Percentiles rank a stretch among this genome's conserved stretches.
These are phyloP conservation scores for Tricholoma sp. DNA, from an alignment of 768 basidiomycete species.

Conservation along the genomic window DNA sequence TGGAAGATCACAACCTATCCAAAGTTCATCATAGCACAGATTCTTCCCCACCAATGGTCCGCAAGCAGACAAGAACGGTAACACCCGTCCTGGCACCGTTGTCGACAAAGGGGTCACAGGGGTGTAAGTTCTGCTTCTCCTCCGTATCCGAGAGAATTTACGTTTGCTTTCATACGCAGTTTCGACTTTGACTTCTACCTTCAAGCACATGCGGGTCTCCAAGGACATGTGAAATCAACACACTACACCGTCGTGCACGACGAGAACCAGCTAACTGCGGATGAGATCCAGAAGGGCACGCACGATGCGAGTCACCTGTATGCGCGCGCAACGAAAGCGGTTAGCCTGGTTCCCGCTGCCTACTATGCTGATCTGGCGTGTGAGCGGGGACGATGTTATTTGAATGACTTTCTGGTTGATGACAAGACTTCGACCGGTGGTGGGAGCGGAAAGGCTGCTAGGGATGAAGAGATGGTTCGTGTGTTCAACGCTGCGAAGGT, in stretches of 20 bases:
- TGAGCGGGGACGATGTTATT: slow-evolving; percentile 10
- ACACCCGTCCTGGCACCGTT: slow-evolving; percentile 75
- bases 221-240: slow-evolving; percentile 66
- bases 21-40: slow-evolving; percentile 22
- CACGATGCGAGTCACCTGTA: slow-evolving; percentile 69
- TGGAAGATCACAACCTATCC: background rate
- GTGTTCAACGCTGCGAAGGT: slow-evolving; percentile 40
- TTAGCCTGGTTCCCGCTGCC: slow-evolving; percentile 70
- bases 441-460: background rate
- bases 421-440: background rate
- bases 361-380: slow-evolving; percentile 13
- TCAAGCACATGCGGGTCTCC: slow-evolving; percentile 71
- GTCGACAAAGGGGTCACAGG: slow-evolving; percentile 76
- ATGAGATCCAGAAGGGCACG: slow-evolving; percentile 70
- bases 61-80: slow-evolving; percentile 60
- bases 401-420: slow-evolving; percentile 9
- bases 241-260: slow-evolving; percentile 81
- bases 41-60: slow-evolving; percentile 51
- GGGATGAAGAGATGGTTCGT: slow-evolving; percentile 16
- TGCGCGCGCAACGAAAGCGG: slow-evolving; percentile 78
- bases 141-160: background rate
- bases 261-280: slow-evolving; percentile 59
- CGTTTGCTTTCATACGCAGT: slow-evolving; percentile 19
- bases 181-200: slow-evolving; percentile 66
- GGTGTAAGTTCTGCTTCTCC: slow-evolving; percentile 37